phyloP scores from a whole-genome alignment of 352 stramenopile species.

The Lagenidium sp. region DNA sequence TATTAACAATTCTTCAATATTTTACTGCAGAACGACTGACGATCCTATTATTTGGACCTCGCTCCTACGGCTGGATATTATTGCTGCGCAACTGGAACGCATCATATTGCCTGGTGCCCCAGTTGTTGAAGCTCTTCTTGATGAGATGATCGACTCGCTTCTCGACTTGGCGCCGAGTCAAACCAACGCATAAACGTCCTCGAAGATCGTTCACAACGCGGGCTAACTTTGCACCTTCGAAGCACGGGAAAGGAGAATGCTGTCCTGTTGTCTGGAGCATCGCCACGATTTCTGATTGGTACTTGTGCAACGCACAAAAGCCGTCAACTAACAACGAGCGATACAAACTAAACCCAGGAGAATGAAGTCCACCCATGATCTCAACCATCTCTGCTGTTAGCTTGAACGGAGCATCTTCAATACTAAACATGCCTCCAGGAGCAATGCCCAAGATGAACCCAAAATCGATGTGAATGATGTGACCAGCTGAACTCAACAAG shows the following conservation, averaged over 20 bases:
- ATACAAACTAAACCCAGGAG: slow-evolving; percentile 85
- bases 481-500: slow-evolving; percentile 92
- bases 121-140: slow-evolving; percentile 84
- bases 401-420: slow-evolving; percentile 99
- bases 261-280: slow-evolving; percentile 94
- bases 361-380: slow-evolving; percentile 90
- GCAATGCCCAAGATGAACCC: slow-evolving; percentile 97
- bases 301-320: slow-evolving; percentile 91
- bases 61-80: slow-evolving; percentile 65
- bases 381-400: slow-evolving; percentile 97
- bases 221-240: slow-evolving; percentile 54
- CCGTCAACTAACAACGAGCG: slow-evolving; percentile 89
- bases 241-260: slow-evolving; percentile 94
- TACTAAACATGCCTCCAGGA: slow-evolving; percentile 94
- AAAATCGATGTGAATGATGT: slow-evolving; percentile 99
- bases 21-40: background rate
- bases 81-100: slow-evolving; percentile 87
- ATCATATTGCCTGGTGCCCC: slow-evolving; percentile 87
- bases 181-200: slow-evolving; percentile 52
- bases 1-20: too few species aligned
- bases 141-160: slow-evolving; percentile 76
- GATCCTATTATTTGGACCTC: background rate
- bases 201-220: slow-evolving; percentile 60
- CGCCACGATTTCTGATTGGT: slow-evolving; percentile 89
- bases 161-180: slow-evolving; percentile 54